Evolutionary conservation across 768 basidiomycete genomes (phyloP).

Genomic region (Podaxis mareebaensis): DNA sequence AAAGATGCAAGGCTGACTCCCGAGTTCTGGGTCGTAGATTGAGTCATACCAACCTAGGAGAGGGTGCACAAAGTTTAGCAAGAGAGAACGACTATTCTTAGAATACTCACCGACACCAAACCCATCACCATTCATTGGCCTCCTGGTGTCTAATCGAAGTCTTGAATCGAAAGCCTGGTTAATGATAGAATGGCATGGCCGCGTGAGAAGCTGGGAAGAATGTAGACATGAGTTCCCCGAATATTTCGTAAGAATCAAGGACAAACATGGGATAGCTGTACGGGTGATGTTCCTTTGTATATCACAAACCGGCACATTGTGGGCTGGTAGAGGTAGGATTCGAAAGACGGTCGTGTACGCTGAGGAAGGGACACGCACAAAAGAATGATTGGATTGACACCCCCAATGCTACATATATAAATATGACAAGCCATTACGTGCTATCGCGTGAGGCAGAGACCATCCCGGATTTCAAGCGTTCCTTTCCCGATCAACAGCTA

Average conservation of each 20-base stretch:
- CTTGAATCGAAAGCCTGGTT: slow-evolving; percentile 97
- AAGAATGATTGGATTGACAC: slow-evolving; percentile 7
- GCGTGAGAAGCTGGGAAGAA: slow-evolving; percentile 71
- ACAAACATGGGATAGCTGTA: slow-evolving; percentile 83
- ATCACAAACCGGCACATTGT: slow-evolving; percentile 89
- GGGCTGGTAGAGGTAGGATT: not conserved
- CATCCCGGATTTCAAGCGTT: not conserved
- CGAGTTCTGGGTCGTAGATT: slow-evolving; percentile 78
- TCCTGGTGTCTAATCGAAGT: slow-evolving; percentile 73
- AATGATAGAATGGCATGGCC: slow-evolving; percentile 94
- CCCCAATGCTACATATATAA: not conserved
- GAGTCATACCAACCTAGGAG: slow-evolving; percentile 90
- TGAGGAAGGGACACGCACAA: slow-evolving; percentile 7
- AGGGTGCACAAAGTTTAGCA: not conserved
- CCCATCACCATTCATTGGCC: slow-evolving; percentile 94
- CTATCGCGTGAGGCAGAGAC: slow-evolving; percentile 32
- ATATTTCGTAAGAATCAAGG: slow-evolving; percentile 6
- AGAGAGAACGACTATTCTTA: not conserved
- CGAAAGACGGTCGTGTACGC: slow-evolving; percentile 11
- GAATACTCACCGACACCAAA: slow-evolving; percentile 83
- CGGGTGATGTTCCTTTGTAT: slow-evolving; percentile 93
- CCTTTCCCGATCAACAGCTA: not conserved
- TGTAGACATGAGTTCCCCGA: slow-evolving; percentile 6
- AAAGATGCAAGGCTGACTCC: slow-evolving; percentile 91
- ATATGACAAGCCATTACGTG: slow-evolving; percentile 29